Evolutionary conservation across 805 yeast genomes (phyloP), one percentile per base, ranked within the genome.

Genomic region (Saccharomycopsis oosterbeekiorum): DNA sequence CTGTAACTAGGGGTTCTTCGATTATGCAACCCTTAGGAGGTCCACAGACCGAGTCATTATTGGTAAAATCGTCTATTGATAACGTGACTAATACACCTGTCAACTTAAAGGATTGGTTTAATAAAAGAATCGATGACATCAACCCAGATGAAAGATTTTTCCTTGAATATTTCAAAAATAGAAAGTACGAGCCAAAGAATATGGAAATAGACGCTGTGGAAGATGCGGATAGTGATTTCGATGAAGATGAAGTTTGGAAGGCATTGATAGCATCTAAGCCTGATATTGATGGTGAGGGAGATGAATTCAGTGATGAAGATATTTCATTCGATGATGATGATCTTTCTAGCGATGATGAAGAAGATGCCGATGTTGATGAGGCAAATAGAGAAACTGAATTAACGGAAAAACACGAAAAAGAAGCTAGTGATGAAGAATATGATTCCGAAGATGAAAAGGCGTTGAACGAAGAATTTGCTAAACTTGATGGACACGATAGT

Each of bases 1-100:
- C 84, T 19, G 72, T 77, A 40, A 75, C 85, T n/a, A 85, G 88
- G 71, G 98, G 98, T 69, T 78, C 87, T 3, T 90, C 97, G 54
- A 92, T 94, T 70, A 94, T 94, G 98, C 99, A 94, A 78, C 98
- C 99, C 58, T 78, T 94, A 66, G 91, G 96, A 55, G 97, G 97
- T 65, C 80, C 84, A 0, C 88, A 86, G 65, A 85, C 89, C 21
- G 89, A 88, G 10, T 76, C 85, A 4, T 74, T 87, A 59, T 77
- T 88, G 66, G 89, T 88, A 12, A 84, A 78, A 68, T 83, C 89
- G n/a, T 81, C 89, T 14, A 26, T 50, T 17, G 55, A 43, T n/a
- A 59, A 60, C 37, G 65, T 65, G 4, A 67, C 70, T 17, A 67
- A 70, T 36, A 70, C 80, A 14, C 97, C 98, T 1, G 96, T 82